phyloP scores from a whole-genome alignment of 2,329 filamentous ascomycete genomes.

The Ophiostoma sp. region DNA sequence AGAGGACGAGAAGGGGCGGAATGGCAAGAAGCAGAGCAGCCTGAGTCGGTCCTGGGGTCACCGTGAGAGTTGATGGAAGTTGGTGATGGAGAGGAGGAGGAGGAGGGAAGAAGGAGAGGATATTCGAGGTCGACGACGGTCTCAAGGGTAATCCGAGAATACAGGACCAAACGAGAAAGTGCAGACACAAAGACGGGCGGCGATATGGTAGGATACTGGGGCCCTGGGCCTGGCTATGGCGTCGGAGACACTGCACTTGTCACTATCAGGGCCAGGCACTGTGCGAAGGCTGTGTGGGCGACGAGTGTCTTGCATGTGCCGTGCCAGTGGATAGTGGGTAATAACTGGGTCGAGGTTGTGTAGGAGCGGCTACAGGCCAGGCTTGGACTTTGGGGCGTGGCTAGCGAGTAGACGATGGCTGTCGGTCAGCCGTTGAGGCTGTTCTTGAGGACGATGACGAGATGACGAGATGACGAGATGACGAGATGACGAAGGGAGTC shows the following conservation, averaged over 20 bases:
- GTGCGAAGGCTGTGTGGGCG: constrained; percentile 8
- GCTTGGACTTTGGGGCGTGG: no score
- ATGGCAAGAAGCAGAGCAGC: not conserved
- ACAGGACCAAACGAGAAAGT: not conserved
- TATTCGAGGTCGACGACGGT: constrained; percentile 5
- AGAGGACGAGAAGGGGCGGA: not conserved
- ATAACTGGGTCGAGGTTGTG: constrained; percentile 13
- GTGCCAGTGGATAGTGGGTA: constrained; percentile 15
- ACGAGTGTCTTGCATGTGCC: constrained; percentile 16
- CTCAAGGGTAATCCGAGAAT: constrained; percentile 1
- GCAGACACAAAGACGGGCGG: not conserved
- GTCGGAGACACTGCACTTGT: not conserved
- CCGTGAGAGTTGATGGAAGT: not conserved
- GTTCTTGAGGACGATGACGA: no score
- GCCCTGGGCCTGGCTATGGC: not conserved
- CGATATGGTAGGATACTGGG: not conserved
- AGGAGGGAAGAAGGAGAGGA: not conserved
- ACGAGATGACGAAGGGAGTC: no score
- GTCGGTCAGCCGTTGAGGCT: no score
- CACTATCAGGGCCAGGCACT: constrained; percentile 10
- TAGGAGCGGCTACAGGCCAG: constrained; percentile 12
- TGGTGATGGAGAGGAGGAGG: not conserved
- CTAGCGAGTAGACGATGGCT: no score
- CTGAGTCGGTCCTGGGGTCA: not conserved
- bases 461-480: no score